Evolutionary conservation across 179 eudicot genomes (phyloP).

Genomic region (Beta macrorhiza): DNA sequence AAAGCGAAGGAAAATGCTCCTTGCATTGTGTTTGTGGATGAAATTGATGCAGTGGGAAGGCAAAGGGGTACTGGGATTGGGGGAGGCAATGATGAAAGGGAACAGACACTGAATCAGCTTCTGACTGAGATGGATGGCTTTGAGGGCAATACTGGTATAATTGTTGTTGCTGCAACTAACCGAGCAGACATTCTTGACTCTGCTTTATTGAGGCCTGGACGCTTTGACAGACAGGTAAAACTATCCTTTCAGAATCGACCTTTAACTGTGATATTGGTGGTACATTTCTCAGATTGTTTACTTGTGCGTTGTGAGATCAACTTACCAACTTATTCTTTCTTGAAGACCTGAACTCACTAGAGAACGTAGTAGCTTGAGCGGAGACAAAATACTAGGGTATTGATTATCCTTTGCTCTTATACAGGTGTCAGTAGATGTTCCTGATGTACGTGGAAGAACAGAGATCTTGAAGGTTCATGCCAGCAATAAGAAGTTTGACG

Average conservation of each 20-base stretch:
- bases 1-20: constrained; percentile 98
- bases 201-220: constrained; percentile 91
- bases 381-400: background rate
- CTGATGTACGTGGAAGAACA: constrained; percentile 93
- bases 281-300: background rate
- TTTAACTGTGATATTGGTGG: background rate
- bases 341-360: background rate
- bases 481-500: constrained; percentile 77
- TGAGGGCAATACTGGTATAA: constrained; percentile 93
- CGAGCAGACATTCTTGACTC: constrained; percentile 97
- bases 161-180: constrained; percentile 94
- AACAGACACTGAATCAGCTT: constrained; percentile 93
- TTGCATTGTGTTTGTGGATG: constrained; percentile 97
- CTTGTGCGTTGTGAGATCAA: constrained; percentile 2
- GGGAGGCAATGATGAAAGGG: constrained; percentile 99
- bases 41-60: constrained; percentile 98
- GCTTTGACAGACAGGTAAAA: constrained; percentile 91
- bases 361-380: background rate
- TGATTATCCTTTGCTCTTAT: constrained; percentile 16
- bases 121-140: constrained; percentile 99
- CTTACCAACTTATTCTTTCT: background rate
- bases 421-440: constrained; percentile 91
- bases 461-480: constrained; percentile 92
- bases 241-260: background rate
- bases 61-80: constrained; percentile 97